A percentile compares a stretch with the other conserved stretches of the same genome.
phyloP scores from a whole-genome alignment of 208 protist genomes.

The Wallacemonas sp. region DNA sequence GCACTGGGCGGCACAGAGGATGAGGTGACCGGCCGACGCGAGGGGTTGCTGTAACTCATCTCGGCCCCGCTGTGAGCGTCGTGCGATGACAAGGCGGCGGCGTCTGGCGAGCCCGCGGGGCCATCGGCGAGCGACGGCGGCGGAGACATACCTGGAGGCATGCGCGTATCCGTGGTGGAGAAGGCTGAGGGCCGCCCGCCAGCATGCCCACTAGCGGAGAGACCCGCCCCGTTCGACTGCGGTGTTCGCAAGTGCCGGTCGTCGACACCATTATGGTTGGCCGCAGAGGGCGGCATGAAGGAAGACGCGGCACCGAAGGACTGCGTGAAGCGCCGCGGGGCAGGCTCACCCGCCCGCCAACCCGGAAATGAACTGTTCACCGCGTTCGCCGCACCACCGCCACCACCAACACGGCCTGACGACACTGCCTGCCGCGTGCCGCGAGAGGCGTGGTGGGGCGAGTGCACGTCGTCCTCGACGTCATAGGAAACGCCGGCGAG shows the following conservation, averaged over 20 bases:
- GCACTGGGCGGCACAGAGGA: too few species aligned
- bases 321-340: background rate
- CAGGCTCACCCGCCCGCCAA: background rate
- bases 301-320: background rate
- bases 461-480: conserved; percentile 39
- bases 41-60: too few species aligned
- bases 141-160: background rate
- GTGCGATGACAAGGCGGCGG: too few species aligned
- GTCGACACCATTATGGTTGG: too few species aligned
- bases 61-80: too few species aligned
- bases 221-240: background rate
- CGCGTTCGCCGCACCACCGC: background rate
- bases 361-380: too few species aligned
- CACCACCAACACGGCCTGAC: too few species aligned
- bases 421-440: background rate
- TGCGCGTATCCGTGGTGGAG: background rate
- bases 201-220: background rate
- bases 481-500: conserved; percentile 52
- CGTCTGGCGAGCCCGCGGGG: too few species aligned
- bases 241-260: background rate
- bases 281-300: background rate
- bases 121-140: too few species aligned
- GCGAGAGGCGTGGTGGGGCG: background rate
- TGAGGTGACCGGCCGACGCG: too few species aligned
- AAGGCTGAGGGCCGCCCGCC: background rate